These are phyloP conservation scores for Ogataea pilisensis DNA, from an alignment of 805 yeast genomes.

Conservation along the genomic window DNA sequence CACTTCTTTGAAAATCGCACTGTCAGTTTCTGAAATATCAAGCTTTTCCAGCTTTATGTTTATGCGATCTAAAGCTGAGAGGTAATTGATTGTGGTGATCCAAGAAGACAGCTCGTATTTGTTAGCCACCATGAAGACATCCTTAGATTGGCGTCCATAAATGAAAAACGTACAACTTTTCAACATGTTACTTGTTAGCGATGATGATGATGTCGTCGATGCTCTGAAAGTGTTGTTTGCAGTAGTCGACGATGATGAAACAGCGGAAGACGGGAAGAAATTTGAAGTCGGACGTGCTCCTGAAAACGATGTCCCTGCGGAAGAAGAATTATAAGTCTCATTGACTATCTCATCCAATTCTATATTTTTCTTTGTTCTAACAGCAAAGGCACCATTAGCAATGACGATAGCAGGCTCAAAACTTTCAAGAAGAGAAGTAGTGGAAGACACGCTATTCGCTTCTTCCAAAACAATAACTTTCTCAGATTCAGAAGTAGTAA, in stretches of 20 bases:
- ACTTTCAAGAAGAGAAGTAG: constrained; percentile 19
- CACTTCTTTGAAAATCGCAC: constrained; percentile 19
- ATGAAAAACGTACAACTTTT: constrained; percentile 32
- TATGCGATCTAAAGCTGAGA: constrained; percentile 42
- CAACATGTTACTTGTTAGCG: constrained; percentile 3
- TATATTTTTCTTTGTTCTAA: constrained; percentile 22
- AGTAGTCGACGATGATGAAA: background rate
- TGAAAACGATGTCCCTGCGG: too few species aligned
- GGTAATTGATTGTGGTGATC: constrained; percentile 52
- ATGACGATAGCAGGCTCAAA: constrained; percentile 25
- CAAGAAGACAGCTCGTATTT: constrained; percentile 51
- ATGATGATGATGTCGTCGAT: background rate
- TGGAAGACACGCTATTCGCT: constrained; percentile 8
- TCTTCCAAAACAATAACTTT: constrained; percentile 29
- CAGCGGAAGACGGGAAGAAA: background rate
- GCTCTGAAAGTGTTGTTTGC: background rate
- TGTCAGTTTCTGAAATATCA: constrained; percentile 23
- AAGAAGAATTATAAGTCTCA: constrained; percentile 1
- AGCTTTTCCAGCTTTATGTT: constrained; percentile 21
- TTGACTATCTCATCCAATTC: constrained; percentile 23
- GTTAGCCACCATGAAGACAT: constrained; percentile 38
- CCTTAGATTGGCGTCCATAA: constrained; percentile 38
- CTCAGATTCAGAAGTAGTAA: constrained; percentile 9
- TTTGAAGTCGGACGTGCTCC: background rate
- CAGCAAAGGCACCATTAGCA: constrained; percentile 27